Conservation (phyloP, 345 rosid species). For the Salix purpurea region DNA sequence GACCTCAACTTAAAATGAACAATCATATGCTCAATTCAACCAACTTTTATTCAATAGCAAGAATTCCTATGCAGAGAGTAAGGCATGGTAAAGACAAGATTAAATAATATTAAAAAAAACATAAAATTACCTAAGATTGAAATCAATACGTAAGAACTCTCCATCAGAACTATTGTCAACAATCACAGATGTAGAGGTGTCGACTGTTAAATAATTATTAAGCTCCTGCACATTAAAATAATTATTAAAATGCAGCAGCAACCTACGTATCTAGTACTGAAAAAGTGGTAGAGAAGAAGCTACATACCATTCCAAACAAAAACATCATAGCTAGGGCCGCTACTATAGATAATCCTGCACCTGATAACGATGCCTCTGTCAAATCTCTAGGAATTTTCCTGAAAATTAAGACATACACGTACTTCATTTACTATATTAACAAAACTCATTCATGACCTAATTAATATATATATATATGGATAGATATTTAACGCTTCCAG, state of each 20-base stretch:
- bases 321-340: slow-evolving; percentile 85
- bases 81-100: too few relatives aligned
- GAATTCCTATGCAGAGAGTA: too few relatives aligned
- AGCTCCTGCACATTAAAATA: slow-evolving; percentile 56
- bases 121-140: slow-evolving; percentile 65
- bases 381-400: slow-evolving; percentile 99
- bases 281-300: not conserved
- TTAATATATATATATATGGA: not conserved
- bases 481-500: not conserved
- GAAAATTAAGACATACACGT: slow-evolving; percentile 7
- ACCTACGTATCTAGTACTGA: not conserved
- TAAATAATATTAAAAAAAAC: too few relatives aligned
- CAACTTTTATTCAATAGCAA: too few relatives aligned
- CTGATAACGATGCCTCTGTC: slow-evolving; percentile 94
- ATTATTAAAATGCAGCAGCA: not conserved
- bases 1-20: not conserved
- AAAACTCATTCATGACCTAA: not conserved
- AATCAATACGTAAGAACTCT: slow-evolving; percentile 84
- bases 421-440: not conserved
- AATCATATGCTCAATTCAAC: too few relatives aligned
- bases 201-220: slow-evolving; percentile 69
- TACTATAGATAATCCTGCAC: slow-evolving; percentile 88
- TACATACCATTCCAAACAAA: slow-evolving; percentile 94
- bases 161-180: slow-evolving; percentile 92
- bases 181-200: slow-evolving; percentile 74